Conservation (phyloP, 805 yeast species). For the Wickerhamomyces rabaulensis region DNA sequence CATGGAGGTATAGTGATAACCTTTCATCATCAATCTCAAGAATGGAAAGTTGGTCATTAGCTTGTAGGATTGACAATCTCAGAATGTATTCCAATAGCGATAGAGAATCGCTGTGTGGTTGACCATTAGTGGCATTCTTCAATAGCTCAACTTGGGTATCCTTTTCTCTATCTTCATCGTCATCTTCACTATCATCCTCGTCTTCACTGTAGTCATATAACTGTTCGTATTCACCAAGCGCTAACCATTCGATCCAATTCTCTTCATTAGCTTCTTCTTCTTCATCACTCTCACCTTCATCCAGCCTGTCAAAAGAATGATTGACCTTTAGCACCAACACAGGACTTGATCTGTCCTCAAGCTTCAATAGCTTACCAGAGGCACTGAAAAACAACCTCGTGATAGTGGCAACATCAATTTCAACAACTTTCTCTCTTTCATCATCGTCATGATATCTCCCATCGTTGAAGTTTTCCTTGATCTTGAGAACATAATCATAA, state of each 20-base stretch:
- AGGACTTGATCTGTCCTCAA: slow-evolving; percentile 59
- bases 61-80: slow-evolving; percentile 55
- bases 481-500: slow-evolving; percentile 39
- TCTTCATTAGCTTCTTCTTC: slow-evolving; percentile 15
- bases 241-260: slow-evolving; percentile 41
- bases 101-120: not conserved
- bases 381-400: slow-evolving; percentile 60
- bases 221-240: slow-evolving; percentile 40
- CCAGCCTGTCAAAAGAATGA: slow-evolving; percentile 18
- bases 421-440: slow-evolving; percentile 33
- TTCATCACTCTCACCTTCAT: slow-evolving; percentile 8
- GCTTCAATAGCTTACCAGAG: slow-evolving; percentile 57
- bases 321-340: slow-evolving; percentile 57
- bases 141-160: not conserved
- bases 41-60: slow-evolving; percentile 49
- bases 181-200: slow-evolving; percentile 19
- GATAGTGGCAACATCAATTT: slow-evolving; percentile 36
- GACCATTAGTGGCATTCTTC: not conserved
- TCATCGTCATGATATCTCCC: slow-evolving; percentile 58
- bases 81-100: slow-evolving; percentile 41
- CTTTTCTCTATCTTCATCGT: slow-evolving; percentile 5
- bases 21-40: slow-evolving; percentile 62
- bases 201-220: slow-evolving; percentile 17
- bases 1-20: slow-evolving; percentile 52
- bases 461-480: slow-evolving; percentile 56